phyloP scores from a whole-genome alignment of 2,329 filamentous ascomycete genomes.

The Albophoma yamanashiensis region DNA sequence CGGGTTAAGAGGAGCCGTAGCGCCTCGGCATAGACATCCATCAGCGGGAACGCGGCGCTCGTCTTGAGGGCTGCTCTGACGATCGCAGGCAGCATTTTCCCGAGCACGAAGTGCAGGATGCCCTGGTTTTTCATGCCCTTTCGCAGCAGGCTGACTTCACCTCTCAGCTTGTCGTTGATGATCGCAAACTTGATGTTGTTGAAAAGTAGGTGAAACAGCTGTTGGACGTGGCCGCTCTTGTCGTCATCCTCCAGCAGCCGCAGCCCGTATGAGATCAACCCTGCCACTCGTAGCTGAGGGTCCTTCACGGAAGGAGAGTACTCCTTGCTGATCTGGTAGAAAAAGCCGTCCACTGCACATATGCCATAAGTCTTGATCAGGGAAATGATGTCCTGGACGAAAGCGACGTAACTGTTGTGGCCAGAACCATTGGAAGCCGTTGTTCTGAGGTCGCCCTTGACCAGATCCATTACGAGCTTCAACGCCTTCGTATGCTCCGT shows the following conservation, averaged over 20 bases:
- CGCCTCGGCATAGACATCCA: constrained; percentile 39
- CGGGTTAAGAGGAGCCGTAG: constrained; percentile 24
- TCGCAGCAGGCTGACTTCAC: constrained; percentile 34
- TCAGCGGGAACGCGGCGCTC: constrained; percentile 31
- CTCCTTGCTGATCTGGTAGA: constrained; percentile 43
- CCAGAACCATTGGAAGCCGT: constrained; percentile 23
- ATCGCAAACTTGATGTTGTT: constrained; percentile 47
- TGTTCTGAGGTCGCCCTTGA: constrained; percentile 36
- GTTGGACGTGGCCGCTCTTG: constrained; percentile 30
- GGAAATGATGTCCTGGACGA: constrained; percentile 40
- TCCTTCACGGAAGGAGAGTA: constrained; percentile 46
- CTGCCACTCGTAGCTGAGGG: constrained; percentile 44
- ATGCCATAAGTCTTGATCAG: constrained; percentile 45
- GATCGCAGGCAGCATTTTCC: constrained; percentile 44
- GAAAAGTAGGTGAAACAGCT: constrained; percentile 46
- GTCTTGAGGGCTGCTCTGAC: constrained; percentile 25
- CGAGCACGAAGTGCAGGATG: constrained; percentile 36
- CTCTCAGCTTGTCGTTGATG: constrained; percentile 33
- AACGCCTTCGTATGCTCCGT: constrained; percentile 32
- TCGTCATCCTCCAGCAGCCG: constrained; percentile 41
- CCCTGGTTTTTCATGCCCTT: constrained; percentile 34
- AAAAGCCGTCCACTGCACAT: constrained; percentile 43
- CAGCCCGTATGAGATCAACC: constrained; percentile 44
- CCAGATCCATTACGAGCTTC: constrained; percentile 39
- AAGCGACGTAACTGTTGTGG: constrained; percentile 37